Evolutionary conservation across 164 flowering plant species (phyloP), one percentile per base, ranked within the genome.

Genomic region (Nelumbo lutea): DNA sequence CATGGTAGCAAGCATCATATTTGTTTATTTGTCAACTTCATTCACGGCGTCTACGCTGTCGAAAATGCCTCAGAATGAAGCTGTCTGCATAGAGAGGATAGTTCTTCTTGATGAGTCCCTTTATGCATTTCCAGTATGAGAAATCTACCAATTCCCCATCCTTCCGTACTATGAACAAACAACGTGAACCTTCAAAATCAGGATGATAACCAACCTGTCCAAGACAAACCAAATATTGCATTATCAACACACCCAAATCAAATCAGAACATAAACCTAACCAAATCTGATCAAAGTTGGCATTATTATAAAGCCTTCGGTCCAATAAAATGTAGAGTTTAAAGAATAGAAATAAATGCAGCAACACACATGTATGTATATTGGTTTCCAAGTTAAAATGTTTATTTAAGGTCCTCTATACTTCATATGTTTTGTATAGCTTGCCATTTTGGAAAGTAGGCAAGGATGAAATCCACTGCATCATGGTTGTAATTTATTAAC

Each of bases 81-180:
- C 83, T 85, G 67, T 89, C 91, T 4, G 97, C 97, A 79, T 89
- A 85, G 9, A 83, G 76, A 3, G 97, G 97, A 78, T 95, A 92
- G 8, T 90, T 95, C 85, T 87, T 90, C 68, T 79, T 81, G 70
- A 95, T 88, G 67, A 92, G 72, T 27, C 97, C 97, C 77, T 95
- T 95, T 59, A 92, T 87, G 86, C 99, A 95, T 81, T 95, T 95
- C 99, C 97, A 92, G 71, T 87, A 95, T 6, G 99, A 95, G 75
- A 95, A 90, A 75, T 95, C 99, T 44, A 90, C 88, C 59, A 79
- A 5, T 69, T 81, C 81, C 40, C 97, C 97, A 73, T 92, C 91
- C 77, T 88, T 95, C 42, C 89, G 88, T 61, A 87, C 93, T 68
- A 95, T 89, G 85, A 95, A 95, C 79, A 95, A 79, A 70, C 99